A percentile compares a stretch with the other conserved stretches of the same genome.
phyloP scores from a whole-genome alignment of 768 basidiomycete genomes.

The Mycena leptocephala region DNA sequence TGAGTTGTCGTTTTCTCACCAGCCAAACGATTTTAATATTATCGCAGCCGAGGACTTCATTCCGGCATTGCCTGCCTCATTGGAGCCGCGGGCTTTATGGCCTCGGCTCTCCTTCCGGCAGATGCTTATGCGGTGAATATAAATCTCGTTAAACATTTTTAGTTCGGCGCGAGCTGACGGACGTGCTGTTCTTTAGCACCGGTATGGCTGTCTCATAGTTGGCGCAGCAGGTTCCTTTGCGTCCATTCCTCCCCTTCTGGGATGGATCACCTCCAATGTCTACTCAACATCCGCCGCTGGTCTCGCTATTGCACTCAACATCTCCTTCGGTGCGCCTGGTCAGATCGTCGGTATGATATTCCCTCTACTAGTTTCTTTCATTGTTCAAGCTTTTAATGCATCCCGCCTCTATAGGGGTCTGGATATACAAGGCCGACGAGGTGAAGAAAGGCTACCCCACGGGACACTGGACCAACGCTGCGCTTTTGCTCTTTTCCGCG shows the following conservation, averaged over 20 bases:
- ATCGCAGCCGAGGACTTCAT: conserved; percentile 34
- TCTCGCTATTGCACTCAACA: conserved; percentile 42
- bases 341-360: too few species aligned
- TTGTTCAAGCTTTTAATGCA: too few species aligned
- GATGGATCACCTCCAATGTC: conserved; percentile 55
- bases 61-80: conserved; percentile 28
- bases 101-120: conserved; percentile 27
- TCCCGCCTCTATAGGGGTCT: conserved; percentile 32
- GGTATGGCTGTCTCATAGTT: conserved; percentile 51
- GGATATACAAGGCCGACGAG: conserved; percentile 41
- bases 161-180: neutral
- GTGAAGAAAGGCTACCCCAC: conserved; percentile 48
- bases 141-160: neutral
- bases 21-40: neutral
- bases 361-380: too few species aligned
- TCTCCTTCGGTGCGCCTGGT: conserved; percentile 53
- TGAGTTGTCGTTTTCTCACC: neutral
- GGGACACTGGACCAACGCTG: conserved; percentile 54
- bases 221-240: conserved; percentile 52
- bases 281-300: conserved; percentile 47
- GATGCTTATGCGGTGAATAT: conserved; percentile 20
- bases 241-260: conserved; percentile 50
- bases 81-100: conserved; percentile 37
- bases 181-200: conserved; percentile 5
- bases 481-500: conserved; percentile 41